Evolutionary conservation across 2,329 filamentous ascomycete species (phyloP).

Genomic region (Trichophyton equinum): DNA sequence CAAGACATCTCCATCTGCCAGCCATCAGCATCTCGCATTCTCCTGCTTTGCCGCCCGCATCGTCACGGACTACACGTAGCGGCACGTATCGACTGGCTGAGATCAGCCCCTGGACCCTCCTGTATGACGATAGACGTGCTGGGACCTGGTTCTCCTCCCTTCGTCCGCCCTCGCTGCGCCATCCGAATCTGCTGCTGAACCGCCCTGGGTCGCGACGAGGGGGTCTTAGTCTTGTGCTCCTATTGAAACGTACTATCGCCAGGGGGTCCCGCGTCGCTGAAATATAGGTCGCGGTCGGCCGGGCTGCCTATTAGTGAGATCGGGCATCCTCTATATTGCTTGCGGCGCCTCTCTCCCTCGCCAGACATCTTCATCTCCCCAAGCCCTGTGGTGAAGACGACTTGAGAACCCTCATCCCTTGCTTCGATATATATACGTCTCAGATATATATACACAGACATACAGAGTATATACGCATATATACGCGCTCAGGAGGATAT

Average conservation of each 20-base stretch:
- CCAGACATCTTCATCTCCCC: not conserved
- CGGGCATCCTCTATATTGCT: not conserved
- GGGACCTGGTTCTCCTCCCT: not conserved
- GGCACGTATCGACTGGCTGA: constrained; percentile 1
- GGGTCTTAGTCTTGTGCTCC: not conserved
- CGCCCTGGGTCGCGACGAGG: not conserved
- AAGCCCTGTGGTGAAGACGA: too few relatives aligned
- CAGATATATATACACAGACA: not conserved
- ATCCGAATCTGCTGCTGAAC: not conserved
- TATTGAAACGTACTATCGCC: not conserved
- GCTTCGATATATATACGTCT: not conserved
- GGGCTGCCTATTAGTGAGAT: not conserved
- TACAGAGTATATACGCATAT: not conserved
- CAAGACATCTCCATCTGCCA: not conserved
- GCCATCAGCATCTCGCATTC: not conserved
- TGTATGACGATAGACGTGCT: not conserved
- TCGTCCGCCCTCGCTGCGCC: not conserved
- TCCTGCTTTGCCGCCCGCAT: not conserved
- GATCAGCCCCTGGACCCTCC: not conserved
- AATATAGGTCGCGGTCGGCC: not conserved
- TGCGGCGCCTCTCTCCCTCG: not conserved
- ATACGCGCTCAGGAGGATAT: not conserved
- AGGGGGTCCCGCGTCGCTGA: not conserved
- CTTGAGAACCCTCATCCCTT: not conserved
- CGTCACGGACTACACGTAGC: not conserved